Base-by-base conservation (phyloP, 1,139 yeast species). In the Diutina siamensis region DNA sequence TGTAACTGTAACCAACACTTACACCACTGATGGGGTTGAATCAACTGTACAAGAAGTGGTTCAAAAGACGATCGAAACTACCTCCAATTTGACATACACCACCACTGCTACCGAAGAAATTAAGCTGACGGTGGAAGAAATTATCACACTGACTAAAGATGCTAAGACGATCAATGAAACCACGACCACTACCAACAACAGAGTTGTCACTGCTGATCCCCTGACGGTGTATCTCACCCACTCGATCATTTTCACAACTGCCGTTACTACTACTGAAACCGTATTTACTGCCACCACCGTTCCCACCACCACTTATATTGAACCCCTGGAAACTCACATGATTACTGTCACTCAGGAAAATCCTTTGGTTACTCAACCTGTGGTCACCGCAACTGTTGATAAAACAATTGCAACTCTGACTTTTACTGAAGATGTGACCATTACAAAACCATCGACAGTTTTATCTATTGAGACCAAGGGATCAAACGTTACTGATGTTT, bases 351-450 rank as follows among this genome's bases (percentile, higher is more conserved):
- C 65, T 1, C 51, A 51, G 28, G 47, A 53, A 27, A 54, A 65
- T 46, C 71, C 71, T 5, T 57, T 64, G 44, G 51, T 55, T 12
- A 57, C 67, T 5, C 54, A 57, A 10, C 45, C 59, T 5, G 60
- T 56, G 2, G 51, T 52, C 10, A 48, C 56, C 2, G 48, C 50
- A 32, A 36, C 53, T 8, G 48, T 53, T 45, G n/a, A 44, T 18
- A 22, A 46, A 9, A 46, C 53, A 13, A 51, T 56, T 44, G 44
- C 42, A 15, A 38, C 42, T 17, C 20, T n/a, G 12, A 38, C 42
- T 7, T 38, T 25, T 13, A 25, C 42, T n/a, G 28, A 38, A 25
- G 32, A 38, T 15, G 42, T 38, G 12, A 38, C 42, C n/a, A 18
- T 38, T 15, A 48, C 20, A 44, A 3, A 20, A 22, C 27, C 35